Evolutionary conservation across 257 asterid species (phyloP).

Genomic region (Cruciata laevipes): DNA sequence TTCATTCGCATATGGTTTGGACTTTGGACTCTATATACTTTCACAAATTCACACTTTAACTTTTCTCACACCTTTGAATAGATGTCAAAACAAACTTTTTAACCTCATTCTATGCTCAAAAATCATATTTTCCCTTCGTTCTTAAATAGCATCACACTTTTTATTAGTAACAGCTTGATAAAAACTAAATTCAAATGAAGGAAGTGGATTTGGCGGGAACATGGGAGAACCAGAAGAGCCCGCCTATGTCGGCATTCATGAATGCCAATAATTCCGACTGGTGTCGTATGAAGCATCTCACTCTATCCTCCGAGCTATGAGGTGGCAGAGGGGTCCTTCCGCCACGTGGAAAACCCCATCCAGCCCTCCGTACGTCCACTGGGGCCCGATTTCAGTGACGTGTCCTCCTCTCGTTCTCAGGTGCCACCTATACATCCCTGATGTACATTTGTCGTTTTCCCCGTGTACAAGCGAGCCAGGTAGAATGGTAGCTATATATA

Average conservation of each 20-base stretch:
- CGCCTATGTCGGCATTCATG: neutral
- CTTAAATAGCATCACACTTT: no score
- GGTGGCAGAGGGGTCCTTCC: constrained; percentile 16
- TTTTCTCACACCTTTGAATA: no score
- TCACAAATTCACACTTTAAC: no score
- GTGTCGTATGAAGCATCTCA: constrained; percentile 4
- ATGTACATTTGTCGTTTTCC: constrained; percentile 26
- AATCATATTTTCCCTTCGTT: no score
- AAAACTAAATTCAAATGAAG: neutral
- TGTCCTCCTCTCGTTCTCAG: constrained; percentile 19
- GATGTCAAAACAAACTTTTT: no score
- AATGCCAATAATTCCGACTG: neutral
- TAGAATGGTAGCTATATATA: neutral
- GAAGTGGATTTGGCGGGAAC: neutral
- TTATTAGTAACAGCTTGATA: no score
- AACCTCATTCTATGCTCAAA: no score
- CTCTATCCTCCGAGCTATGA: constrained; percentile 18
- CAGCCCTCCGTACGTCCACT: constrained; percentile 4
- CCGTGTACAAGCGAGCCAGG: constrained; percentile 21
- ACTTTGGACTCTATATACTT: no score
- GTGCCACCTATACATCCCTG: neutral
- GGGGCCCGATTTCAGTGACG: constrained; percentile 13
- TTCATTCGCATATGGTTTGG: no score
- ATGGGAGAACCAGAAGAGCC: neutral
- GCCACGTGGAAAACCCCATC: constrained; percentile 11